Percentiles rank a stretch among this genome's conserved stretches.
Conservation (phyloP, 2,329 filamentous ascomycete genomes). For the Epicoccum sorghinum region DNA sequence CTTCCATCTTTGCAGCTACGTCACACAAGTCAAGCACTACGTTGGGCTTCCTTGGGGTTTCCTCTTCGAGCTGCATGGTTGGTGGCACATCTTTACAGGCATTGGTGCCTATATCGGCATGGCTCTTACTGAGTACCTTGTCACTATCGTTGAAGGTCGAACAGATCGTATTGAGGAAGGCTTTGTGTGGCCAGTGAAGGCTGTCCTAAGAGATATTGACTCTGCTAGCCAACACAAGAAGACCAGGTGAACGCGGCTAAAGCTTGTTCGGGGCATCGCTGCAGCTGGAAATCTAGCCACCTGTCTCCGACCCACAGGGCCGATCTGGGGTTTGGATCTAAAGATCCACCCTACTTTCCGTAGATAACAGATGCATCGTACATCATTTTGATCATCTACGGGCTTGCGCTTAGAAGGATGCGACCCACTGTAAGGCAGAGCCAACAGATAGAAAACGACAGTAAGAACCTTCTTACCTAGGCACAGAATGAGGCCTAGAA, state of each 20-base stretch:
- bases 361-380: too few species aligned
- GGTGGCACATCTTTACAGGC: conserved; percentile 69
- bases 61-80: conserved; percentile 65
- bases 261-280: too few species aligned
- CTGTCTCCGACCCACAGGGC: too few species aligned
- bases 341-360: too few species aligned
- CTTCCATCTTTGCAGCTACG: conserved; percentile 57
- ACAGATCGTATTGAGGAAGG: conserved; percentile 38
- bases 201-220: conserved; percentile 39
- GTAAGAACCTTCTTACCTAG: too few species aligned
- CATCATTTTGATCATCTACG: too few species aligned
- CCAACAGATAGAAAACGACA: too few species aligned
- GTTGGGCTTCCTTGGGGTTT: conserved; percentile 63
- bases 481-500: too few species aligned
- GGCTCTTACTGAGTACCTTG: conserved; percentile 46
- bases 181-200: conserved; percentile 45
- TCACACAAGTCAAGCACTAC: conserved; percentile 53
- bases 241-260: background rate
- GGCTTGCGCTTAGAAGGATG: too few species aligned
- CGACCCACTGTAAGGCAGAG: too few species aligned
- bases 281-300: too few species aligned
- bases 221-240: conserved; percentile 15
- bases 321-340: background rate
- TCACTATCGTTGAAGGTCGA: conserved; percentile 38
- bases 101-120: conserved; percentile 56